Base-by-base conservation (phyloP, 75 land plant genomes). In the Cunninghamia lanceolata region DNA sequence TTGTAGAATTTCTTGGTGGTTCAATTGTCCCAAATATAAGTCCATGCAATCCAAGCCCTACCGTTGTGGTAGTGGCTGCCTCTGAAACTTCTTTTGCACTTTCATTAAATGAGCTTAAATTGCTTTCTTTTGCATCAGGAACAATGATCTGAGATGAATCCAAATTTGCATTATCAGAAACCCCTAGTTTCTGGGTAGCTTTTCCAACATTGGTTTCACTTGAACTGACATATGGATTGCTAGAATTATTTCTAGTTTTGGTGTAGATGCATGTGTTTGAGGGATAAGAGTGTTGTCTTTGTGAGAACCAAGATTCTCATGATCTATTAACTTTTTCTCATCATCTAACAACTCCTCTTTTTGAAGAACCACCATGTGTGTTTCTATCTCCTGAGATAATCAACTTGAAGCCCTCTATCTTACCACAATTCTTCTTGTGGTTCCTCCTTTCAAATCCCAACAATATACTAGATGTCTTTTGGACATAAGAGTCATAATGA, bases 341-440 rank as follows among this genome's bases (percentile, higher is more conserved):
- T 75, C 78, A 75, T 75, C 78, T 36, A 42, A 36, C 21, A 14
- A 75, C 2, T 75, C 78, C 15, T 75, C 78, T 75, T 16, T 75
- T 42, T 75, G 78, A 75, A 4, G 78, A 75, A 75, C 40, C 78
- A 16, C 78, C 78, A 2, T 75, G 78, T 36, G 19, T 75, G 36
- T 75, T 42, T 75, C 40, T 75, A 21, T 30, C 78, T 16, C 3
- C 78, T 75, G 78, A 38, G 38, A 8, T 38, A 9, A 45, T 45
- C 82, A 78, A 10, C 87, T 77, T 70, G 53, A 82, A 82, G 14
- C 84, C 88, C 17, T 84, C 56, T 19, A 87, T 34, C 35, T 87
- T 84, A 2, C 95, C 95, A 85, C 96, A 94, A 45, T 89, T 81
- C 82, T 86, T 91, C 91, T 88, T 94, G 88, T 94, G 96, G 0